Conservation (phyloP, 768 basidiomycete genomes). For the Pleurotus sapidus region DNA sequence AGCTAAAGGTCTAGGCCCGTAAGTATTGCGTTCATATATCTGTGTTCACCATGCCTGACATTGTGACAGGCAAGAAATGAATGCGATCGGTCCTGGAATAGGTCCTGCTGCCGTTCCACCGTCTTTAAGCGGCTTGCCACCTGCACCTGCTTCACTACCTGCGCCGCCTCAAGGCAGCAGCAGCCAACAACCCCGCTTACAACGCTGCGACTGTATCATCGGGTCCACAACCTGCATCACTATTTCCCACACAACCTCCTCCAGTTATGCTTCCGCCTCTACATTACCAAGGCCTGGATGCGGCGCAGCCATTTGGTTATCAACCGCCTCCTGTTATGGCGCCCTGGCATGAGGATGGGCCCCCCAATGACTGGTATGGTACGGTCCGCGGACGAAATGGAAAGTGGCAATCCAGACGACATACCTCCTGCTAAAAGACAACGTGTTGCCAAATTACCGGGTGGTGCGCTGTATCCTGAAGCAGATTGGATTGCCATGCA, state of each 20-base stretch:
- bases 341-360: conserved; percentile 56
- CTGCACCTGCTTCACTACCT: conserved; percentile 71
- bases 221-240: conserved; percentile 86
- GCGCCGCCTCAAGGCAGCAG: conserved; percentile 57
- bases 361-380: conserved; percentile 65
- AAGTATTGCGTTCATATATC: conserved; percentile 29
- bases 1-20: conserved; percentile 87
- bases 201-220: conserved; percentile 87
- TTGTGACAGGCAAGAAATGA: conserved; percentile 58
- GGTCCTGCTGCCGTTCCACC: conserved; percentile 76
- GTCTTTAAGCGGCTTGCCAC: conserved; percentile 62
- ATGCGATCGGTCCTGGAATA: conserved; percentile 77
- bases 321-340: conserved; percentile 42
- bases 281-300: conserved; percentile 78
- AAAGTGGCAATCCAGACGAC: conserved; percentile 53
- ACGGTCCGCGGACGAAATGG: conserved; percentile 80
- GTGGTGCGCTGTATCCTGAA: conserved; percentile 81
- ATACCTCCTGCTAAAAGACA: conserved; percentile 86
- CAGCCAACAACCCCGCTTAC: conserved; percentile 50
- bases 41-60: conserved; percentile 12
- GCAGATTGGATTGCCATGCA: conserved; percentile 90
- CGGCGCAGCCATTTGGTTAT: conserved; percentile 77
- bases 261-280: conserved; percentile 85
- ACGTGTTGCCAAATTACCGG: conserved; percentile 81
- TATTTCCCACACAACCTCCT: conserved; percentile 50